phyloP scores from a whole-genome alignment of 495 filamentous ascomycete species.

The Opeltia flavorubescens region DNA sequence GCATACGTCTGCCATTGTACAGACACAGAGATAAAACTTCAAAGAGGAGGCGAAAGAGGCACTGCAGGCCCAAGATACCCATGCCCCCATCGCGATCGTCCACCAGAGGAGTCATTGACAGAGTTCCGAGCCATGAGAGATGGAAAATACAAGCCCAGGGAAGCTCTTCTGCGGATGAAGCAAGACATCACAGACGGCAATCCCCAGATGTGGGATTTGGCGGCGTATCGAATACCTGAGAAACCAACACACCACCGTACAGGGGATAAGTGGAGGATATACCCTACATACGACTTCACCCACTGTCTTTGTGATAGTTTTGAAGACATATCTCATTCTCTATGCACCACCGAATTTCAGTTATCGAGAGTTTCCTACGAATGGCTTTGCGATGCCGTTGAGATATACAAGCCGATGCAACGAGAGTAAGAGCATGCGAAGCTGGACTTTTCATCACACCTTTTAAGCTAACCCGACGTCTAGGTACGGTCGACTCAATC shows the following conservation, averaged over 20 bases:
- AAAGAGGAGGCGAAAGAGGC: constrained; percentile 56
- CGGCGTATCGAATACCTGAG: constrained; percentile 63
- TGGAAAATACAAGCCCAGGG: constrained; percentile 76
- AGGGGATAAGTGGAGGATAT: constrained; percentile 64
- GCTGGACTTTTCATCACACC: not conserved
- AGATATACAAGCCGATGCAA: constrained; percentile 76
- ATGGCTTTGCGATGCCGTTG: constrained; percentile 67
- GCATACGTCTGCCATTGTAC: constrained; percentile 71
- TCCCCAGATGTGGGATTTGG: constrained; percentile 56
- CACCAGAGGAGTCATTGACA: constrained; percentile 57
- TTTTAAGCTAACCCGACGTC: not conserved
- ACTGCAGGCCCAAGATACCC: constrained; percentile 41
- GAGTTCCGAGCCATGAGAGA: constrained; percentile 87
- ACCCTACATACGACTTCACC: constrained; percentile 85
- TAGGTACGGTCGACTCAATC: constrained; percentile 60
- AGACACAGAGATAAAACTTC: constrained; percentile 64
- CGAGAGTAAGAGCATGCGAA: constrained; percentile 13
- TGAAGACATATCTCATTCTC: constrained; percentile 74
- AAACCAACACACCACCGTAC: constrained; percentile 53
- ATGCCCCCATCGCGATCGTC: constrained; percentile 63
- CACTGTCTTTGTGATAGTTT: constrained; percentile 83
- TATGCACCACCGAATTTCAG: constrained; percentile 81
- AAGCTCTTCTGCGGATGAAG: constrained; percentile 88
- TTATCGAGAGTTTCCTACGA: constrained; percentile 68
- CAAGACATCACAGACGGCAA: constrained; percentile 44